Percentiles rank a stretch among this genome's conserved stretches.
phyloP scores from a whole-genome alignment of 208 protist species.

The Acanthamoeba castellanii region DNA sequence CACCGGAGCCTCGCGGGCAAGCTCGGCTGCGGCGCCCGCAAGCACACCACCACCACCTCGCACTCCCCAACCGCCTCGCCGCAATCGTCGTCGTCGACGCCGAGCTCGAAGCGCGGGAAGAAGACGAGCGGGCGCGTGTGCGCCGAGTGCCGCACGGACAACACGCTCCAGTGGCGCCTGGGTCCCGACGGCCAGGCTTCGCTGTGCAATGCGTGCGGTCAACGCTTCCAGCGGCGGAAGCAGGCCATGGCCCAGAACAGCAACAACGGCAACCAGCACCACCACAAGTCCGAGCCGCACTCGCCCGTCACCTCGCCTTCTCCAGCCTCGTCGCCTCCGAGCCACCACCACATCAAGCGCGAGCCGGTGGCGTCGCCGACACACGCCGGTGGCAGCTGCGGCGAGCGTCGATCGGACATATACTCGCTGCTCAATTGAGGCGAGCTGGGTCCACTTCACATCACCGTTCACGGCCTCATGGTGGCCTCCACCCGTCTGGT shows the following conservation, averaged over 20 bases:
- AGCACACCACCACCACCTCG: neutral
- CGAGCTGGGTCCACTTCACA: no score
- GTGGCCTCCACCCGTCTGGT: no score
- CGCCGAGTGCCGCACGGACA: conserved; percentile 44
- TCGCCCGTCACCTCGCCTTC: neutral
- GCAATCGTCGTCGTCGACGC: neutral
- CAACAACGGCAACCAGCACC: neutral
- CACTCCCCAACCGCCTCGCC: neutral
- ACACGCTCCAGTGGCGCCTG: conserved; percentile 56
- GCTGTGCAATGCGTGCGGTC: conserved; percentile 36
- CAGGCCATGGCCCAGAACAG: neutral
- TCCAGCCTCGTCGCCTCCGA: neutral
- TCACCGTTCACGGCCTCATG: no score
- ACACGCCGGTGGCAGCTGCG: neutral
- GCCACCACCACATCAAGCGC: neutral
- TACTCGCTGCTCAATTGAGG: neutral
- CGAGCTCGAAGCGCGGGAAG: neutral
- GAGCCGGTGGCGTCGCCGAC: neutral
- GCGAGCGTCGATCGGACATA: neutral
- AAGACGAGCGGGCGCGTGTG: conserved; percentile 27
- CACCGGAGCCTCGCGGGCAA: neutral
- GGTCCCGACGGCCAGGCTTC: conserved; percentile 44
- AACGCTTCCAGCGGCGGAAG: conserved; percentile 39
- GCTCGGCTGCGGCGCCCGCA: neutral
- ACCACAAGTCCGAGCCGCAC: neutral